Base-by-base conservation (phyloP, 306 rosid species). In the Cicer pinnatifidum region DNA sequence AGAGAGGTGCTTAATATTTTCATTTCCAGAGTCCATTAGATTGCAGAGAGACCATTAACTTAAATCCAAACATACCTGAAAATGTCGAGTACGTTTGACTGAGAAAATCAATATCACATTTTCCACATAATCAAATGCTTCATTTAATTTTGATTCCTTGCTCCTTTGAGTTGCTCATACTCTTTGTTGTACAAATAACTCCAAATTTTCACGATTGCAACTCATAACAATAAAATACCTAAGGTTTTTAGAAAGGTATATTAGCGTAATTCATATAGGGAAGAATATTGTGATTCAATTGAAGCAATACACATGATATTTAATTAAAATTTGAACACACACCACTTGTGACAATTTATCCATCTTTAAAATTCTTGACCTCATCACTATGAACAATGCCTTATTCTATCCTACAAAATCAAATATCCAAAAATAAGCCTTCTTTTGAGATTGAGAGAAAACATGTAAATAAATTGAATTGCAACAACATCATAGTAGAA, bases 91-190 rank as follows among this genome's bases (percentile, higher is more conserved):
- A 77, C 99, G 86, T 76, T 94, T 94, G 85, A 94, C 99, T 63
- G 99, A 94, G 92, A 94, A 94, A 82, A 94, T 77, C 84, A 94
- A 83, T 82, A 94, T 90, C 78, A 94, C 99, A 80, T 94, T 94
- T 66, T 88, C 99, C 72, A 91, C 92, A 72, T 86, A 86, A 85
- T 94, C 99, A 82, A 91, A 91, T 69, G 99, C 99, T 88, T 94
- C 99, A 79, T 88, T 94, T 57, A 94, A 88, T 86, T 94, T 94
- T 75, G 99, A 90, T 72, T 94, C 99, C 51, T 94, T 94, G 93
- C 99, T 94, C 73, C 97, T 90, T 86, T 94, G 99, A 81, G 99
- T 94, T 80, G 99, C 99, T 97, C 99, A 94, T 62, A 94, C 96
- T 82, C 97, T 97, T 94, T 94, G 97, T 87, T 91, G 99, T 47